Evolutionary conservation across 2,329 filamentous ascomycete species (phyloP), one percentile per base, ranked within the genome.

Genomic region (Phaeomoniella chlamydospora): DNA sequence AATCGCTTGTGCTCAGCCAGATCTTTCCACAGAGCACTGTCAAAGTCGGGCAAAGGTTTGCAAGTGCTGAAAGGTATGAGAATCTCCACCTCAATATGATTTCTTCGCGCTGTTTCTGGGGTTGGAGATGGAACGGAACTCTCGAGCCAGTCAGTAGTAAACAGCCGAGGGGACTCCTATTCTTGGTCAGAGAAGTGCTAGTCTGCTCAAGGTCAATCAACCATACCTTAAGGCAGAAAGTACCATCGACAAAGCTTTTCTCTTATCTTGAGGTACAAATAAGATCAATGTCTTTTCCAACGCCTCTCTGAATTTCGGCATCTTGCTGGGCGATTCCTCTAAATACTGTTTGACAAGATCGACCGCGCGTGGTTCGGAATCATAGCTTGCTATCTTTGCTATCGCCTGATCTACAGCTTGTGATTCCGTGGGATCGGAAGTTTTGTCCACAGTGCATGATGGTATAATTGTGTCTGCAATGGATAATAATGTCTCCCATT

Each of bases 401-500:
- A 47, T 19, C 1, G 37, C 38, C 13, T 34, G 15, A 13, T 12
- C 26, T 6, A 48, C 9, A 6, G 17, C 17, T 32, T 32, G 30
- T 5, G 17, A 14, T 15, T 32, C 5, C 4, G 39, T 32, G 9
- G 32, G 37, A 15, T 17, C 39, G 35, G 16, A 31, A 13, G 4
- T 51, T 3, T 52, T 50, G 1, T 55, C 52, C 3, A 61, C 57
- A 26, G 56, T 58, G 39, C 76, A 57, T 2, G 67, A 60, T 1
- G 73, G 72, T 14, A 77, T 57, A 34, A 76, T 55, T 1, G 72
- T 62, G 41, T 77, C 72, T 5, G 67, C 60, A 18, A 78, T 62
- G 15, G 72, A 65, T 33, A 71, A 56, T 3, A 78, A 54, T 1
- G 68, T 73, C 18, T 56, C 60, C 73, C 73, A 77, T 61, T 78